Evolutionary conservation across 2,329 filamentous ascomycete species (phyloP).

Genomic region (Xylaria sp.): DNA sequence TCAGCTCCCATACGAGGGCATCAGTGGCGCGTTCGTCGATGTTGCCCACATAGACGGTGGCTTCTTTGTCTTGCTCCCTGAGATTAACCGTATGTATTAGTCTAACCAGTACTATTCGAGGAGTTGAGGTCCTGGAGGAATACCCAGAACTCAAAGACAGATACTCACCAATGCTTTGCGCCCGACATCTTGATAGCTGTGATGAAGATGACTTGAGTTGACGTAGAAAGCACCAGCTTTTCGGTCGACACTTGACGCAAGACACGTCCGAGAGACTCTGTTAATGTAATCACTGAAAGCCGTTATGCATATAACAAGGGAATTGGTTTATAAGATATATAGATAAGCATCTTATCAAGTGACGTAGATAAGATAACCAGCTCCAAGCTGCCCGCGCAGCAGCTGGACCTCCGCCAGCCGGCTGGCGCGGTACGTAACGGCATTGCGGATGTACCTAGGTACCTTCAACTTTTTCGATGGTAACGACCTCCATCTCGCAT

Average conservation of each 20-base stretch:
- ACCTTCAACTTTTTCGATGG: conserved; percentile 8
- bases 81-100: not conserved
- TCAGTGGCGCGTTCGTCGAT: conserved; percentile 94
- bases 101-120: not conserved
- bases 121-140: not conserved
- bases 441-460: not conserved
- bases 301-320: not conserved
- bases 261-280: not conserved
- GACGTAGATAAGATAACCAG: not conserved
- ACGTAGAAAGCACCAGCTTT: not conserved
- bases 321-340: too few species aligned
- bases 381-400: not conserved
- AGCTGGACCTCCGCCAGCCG: not conserved
- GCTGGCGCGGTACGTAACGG: not conserved
- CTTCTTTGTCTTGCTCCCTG: conserved; percentile 97
- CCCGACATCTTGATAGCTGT: conserved; percentile 36
- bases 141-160: not conserved
- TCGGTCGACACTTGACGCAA: not conserved
- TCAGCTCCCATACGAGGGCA: conserved; percentile 90
- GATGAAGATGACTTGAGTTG: not conserved
- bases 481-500: conserved; percentile 3
- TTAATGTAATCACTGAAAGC: not conserved
- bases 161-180: conserved; percentile 34
- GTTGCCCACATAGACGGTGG: conserved; percentile 96
- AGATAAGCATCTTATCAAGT: not conserved